A percentile compares a stretch with the other conserved stretches of the same genome.
Evolutionary conservation across 2,329 filamentous ascomycete species (phyloP).

Genomic region (Ustilaginoidea virens): DNA sequence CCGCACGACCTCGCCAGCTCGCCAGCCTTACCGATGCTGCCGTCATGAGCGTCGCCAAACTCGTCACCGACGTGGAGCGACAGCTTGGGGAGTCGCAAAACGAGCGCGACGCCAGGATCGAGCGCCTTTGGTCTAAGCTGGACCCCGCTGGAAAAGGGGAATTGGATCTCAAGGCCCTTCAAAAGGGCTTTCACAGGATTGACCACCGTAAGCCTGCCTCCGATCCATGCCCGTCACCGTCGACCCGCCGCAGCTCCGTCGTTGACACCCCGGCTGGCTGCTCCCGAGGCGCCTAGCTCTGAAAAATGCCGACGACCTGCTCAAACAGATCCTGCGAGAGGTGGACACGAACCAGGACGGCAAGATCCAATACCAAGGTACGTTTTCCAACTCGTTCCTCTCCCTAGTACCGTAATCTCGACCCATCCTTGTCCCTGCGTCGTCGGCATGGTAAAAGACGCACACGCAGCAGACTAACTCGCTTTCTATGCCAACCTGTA

Average conservation of each 20-base stretch:
- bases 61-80: constrained; percentile 36
- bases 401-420: background rate
- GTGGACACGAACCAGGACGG: constrained; percentile 83
- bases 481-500: constrained; percentile 16
- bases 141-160: constrained; percentile 63
- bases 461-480: no score
- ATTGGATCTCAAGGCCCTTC: constrained; percentile 70
- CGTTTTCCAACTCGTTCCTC: constrained; percentile 11
- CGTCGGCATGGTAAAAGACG: no score
- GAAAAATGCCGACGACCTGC: constrained; percentile 81
- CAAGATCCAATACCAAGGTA: constrained; percentile 81
- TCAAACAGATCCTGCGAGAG: constrained; percentile 62
- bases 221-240: background rate
- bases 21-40: constrained; percentile 12
- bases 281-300: constrained; percentile 30
- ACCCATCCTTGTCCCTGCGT: background rate
- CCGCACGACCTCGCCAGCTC: constrained; percentile 12
- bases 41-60: constrained; percentile 27
- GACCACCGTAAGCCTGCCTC: constrained; percentile 63
- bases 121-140: constrained; percentile 70
- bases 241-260: background rate
- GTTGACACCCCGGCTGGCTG: constrained; percentile 1
- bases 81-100: constrained; percentile 65
- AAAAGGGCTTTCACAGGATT: constrained; percentile 72
- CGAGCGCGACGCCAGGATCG: constrained; percentile 66